A percentile compares a stretch with the other conserved stretches of the same genome.
phyloP scores from a whole-genome alignment of 495 filamentous ascomycete genomes.

The Penicillium subrubescens region DNA sequence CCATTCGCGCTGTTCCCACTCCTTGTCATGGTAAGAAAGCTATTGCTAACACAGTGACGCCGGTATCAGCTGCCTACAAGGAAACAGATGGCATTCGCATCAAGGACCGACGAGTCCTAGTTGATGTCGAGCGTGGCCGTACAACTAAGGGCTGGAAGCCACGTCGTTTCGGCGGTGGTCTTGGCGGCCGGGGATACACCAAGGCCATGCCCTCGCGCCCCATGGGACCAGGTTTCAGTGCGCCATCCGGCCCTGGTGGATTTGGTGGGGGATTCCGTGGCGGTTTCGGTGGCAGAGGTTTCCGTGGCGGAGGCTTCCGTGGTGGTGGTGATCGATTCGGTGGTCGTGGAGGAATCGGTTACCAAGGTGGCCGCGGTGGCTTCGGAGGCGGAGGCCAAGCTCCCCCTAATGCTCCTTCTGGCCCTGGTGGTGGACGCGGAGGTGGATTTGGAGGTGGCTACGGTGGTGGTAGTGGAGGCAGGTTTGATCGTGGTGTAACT shows the following conservation, averaged over 20 bases:
- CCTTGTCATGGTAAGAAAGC: conserved; percentile 23
- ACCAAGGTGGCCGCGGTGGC: conserved; percentile 60
- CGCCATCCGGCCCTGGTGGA: conserved; percentile 67
- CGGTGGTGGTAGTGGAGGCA: conserved; percentile 47
- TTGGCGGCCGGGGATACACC: conserved; percentile 91
- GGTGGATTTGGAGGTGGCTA: conserved; percentile 39
- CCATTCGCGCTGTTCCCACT: not conserved
- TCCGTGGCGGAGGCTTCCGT: conserved; percentile 61
- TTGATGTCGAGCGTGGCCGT: conserved; percentile 95
- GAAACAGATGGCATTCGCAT: conserved; percentile 90
- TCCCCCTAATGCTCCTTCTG: conserved; percentile 78
- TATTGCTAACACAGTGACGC: conserved; percentile 38
- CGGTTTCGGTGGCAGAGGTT: conserved; percentile 53
- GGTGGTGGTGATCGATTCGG: conserved; percentile 66
- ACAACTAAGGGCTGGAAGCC: conserved; percentile 96
- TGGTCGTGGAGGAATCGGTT: conserved; percentile 61
- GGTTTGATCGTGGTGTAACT: conserved; percentile 51
- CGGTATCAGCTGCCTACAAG: conserved; percentile 70
- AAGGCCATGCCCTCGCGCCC: conserved; percentile 78
- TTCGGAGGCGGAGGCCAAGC: conserved; percentile 63
- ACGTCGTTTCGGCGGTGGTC: conserved; percentile 85
- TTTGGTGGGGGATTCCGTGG: conserved; percentile 69
- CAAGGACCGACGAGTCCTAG: conserved; percentile 86
- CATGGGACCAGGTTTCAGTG: conserved; percentile 57
- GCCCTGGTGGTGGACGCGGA: conserved; percentile 65